Evolutionary conservation across 176 grass and related monocot species (phyloP).

Genomic region (Urochloa ruziziensis): DNA sequence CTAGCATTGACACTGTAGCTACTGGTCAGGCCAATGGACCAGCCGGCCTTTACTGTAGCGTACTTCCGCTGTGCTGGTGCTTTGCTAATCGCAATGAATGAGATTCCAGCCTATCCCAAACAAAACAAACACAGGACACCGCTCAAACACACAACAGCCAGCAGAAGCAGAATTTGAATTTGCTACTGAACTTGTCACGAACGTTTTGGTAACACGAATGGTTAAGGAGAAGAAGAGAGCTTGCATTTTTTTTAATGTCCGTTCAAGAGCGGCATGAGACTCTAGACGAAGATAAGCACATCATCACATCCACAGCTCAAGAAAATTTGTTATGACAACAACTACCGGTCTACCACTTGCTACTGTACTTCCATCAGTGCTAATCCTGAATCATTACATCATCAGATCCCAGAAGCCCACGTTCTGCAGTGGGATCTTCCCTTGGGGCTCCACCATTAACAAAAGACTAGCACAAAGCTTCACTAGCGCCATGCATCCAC

Average conservation of each 20-base stretch:
- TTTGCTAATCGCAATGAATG: background rate
- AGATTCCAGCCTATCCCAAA: background rate
- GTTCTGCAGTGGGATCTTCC: background rate
- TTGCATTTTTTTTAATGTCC: background rate
- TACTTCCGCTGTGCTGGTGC: background rate
- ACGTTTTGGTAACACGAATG: no score
- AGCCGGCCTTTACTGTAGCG: background rate
- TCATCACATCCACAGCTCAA: background rate
- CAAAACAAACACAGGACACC: background rate
- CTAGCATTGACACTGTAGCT: background rate
- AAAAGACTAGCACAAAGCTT: background rate
- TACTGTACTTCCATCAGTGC: background rate
- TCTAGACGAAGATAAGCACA: background rate
- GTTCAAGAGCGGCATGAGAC: constrained; percentile 2
- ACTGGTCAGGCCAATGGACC: background rate
- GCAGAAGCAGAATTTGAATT: no score
- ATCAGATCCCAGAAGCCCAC: constrained; percentile 7
- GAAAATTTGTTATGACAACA: background rate
- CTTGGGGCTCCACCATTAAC: constrained; percentile 4
- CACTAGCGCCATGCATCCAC: background rate
- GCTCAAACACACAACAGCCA: no score
- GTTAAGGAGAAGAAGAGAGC: background rate
- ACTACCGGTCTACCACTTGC: background rate
- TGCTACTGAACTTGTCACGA: no score
- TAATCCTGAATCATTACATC: constrained; percentile 19